phyloP scores from a whole-genome alignment of 2,329 filamentous ascomycete species.

The Claviceps pusilla region DNA sequence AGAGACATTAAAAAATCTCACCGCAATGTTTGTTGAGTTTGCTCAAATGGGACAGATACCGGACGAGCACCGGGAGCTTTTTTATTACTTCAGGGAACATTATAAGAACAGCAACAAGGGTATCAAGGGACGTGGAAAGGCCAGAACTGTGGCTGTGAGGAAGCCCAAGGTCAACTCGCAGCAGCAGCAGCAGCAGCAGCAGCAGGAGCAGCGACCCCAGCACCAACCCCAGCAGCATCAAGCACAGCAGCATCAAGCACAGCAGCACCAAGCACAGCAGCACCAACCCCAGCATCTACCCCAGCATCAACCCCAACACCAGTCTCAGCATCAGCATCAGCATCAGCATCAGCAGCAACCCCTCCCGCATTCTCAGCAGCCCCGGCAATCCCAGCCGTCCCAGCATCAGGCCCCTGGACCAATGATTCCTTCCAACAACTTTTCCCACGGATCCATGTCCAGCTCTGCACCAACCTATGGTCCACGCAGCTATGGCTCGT shows the following conservation, averaged over 20 bases:
- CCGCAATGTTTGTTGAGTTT: conserved; percentile 51
- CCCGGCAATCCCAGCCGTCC: neutral
- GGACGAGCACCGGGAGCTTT: conserved; percentile 57
- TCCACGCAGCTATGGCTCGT: conserved; percentile 26
- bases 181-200: neutral
- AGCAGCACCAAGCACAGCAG: neutral
- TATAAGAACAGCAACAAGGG: conserved; percentile 98
- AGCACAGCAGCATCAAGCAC: neutral
- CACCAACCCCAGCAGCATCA: neutral
- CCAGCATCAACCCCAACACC: neutral
- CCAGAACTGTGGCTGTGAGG: conserved; percentile 44
- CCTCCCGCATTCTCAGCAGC: neutral
- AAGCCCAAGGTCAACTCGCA: conserved; percentile 14
- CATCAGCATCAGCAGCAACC: neutral
- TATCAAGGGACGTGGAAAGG: conserved; percentile 88
- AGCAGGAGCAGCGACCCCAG: neutral
- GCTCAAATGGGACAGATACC: conserved; percentile 42
- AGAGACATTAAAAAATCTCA: conserved; percentile 54
- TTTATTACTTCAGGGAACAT: conserved; percentile 70
- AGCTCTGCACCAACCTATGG: conserved; percentile 16
- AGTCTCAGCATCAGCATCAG: neutral
- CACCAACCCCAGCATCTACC: neutral
- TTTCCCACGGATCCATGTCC: conserved; percentile 11
- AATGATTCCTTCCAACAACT: conserved; percentile 13
- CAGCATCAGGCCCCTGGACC: conserved; percentile 9